Evolutionary conservation across 2,329 filamentous ascomycete species (phyloP), one percentile per base, ranked within the genome.

Genomic region (Arthroderma uncinatum): DNA sequence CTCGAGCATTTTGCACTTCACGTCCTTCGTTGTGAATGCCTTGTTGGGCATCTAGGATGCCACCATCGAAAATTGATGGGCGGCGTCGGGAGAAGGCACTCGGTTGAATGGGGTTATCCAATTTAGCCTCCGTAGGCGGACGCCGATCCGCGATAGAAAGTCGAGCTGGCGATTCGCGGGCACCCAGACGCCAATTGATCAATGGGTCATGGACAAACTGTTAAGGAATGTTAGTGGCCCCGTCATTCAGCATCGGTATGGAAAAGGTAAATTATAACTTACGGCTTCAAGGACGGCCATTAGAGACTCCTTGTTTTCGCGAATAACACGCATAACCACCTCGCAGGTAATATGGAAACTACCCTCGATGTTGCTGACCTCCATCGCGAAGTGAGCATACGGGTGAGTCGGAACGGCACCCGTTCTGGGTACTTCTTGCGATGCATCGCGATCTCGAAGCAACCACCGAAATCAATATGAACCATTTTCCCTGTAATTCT

Each of bases 371-470:
- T 99, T 99, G 80, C 91, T 96, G 57, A 98, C 93, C 75, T 99
- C 93, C 93, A 99, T 98, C 21, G 94, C 94, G 69, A 96, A 98
- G 94, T 99, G 73, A 98, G 82, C 93, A 99, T 99, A 64, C 93
- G 83, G 1, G 93, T 99, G 52, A 99, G 79, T 58, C 94, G 86
- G 87, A 99, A 99, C 0, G 93, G 94, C 58, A 98, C 93, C 55
- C 92, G 81, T 73, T 99, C 93, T 0, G 93, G 93, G 68, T 96
- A 99, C 72, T 98, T 98, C 73, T 99, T 94, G 64, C 94, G 87
- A 76, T 98, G 94, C 91, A 96, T 98, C 25, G 94, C 93, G 55
- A 98, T 89, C 72, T 99, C 93, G 75, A 99, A 99, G 71, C 93
- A 99, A 75, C 98, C 93, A 65, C 93, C 94, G 67, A 98, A 98